phyloP scores from a whole-genome alignment of 2,329 filamentous ascomycete genomes.

The Chaetothyriales sp. region DNA sequence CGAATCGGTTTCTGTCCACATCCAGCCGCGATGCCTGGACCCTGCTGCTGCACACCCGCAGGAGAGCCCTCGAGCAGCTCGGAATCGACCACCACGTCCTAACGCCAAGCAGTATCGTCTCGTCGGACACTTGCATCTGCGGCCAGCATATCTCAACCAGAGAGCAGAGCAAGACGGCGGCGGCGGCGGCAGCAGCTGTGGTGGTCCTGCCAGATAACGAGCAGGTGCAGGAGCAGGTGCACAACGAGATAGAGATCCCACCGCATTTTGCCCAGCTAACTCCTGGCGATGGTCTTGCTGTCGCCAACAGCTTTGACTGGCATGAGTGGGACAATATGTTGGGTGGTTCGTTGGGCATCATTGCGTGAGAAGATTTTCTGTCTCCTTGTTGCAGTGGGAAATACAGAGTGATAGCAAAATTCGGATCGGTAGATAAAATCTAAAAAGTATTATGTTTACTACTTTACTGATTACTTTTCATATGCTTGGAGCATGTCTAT shows the following conservation, averaged over 20 bases:
- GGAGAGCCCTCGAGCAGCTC: slow-evolving; percentile 10
- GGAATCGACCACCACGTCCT: slow-evolving; percentile 12
- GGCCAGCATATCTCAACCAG: slow-evolving; percentile 4
- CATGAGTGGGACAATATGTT: slow-evolving; percentile 9
- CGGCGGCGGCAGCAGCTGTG: too few relatives aligned
- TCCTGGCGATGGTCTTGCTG: slow-evolving; percentile 3
- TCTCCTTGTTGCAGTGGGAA: too few relatives aligned
- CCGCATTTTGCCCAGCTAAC: neutral
- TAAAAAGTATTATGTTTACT: too few relatives aligned
- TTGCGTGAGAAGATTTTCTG: too few relatives aligned
- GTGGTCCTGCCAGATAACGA: too few relatives aligned
- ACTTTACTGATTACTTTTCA: too few relatives aligned
- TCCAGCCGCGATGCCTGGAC: slow-evolving; percentile 12
- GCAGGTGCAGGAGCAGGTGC: neutral
- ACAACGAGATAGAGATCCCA: neutral
- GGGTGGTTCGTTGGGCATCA: slow-evolving; percentile 4
- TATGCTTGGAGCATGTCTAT: too few relatives aligned
- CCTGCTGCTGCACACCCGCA: slow-evolving; percentile 9
- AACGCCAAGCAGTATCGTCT: slow-evolving; percentile 5
- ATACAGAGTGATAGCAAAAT: too few relatives aligned
- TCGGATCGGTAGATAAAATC: too few relatives aligned
- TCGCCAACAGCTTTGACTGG: slow-evolving; percentile 10
- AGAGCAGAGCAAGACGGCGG: neutral
- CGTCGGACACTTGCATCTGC: slow-evolving; percentile 10
- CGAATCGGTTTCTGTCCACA: slow-evolving; percentile 8